These are phyloP conservation scores for Papiliotrema fonsecae DNA, from an alignment of 1,284 basidiomycete genomes.

Conservation along the genomic window DNA sequence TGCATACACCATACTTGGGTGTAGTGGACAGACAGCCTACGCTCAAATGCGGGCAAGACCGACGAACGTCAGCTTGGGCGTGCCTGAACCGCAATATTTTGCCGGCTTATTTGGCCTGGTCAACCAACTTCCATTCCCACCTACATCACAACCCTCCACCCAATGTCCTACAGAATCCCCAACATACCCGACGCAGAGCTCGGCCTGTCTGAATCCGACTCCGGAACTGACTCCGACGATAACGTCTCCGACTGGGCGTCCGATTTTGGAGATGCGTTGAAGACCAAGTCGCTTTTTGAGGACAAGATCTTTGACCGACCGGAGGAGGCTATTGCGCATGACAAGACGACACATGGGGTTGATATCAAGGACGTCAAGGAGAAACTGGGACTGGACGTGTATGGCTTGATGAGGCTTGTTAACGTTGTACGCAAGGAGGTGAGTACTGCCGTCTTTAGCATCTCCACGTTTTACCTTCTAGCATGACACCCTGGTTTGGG, in stretches of 20 bases:
- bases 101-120: background rate
- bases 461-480: no score
- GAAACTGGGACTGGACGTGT: conserved; percentile 55
- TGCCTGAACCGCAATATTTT: background rate
- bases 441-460: no score
- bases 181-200: background rate
- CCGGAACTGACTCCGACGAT: conserved; percentile 17
- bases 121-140: background rate
- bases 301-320: conserved; percentile 60
- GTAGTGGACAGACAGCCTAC: no score
- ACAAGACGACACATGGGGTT: conserved; percentile 54
- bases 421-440: conserved; percentile 78
- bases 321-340: conserved; percentile 61
- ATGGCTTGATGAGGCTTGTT: conserved; percentile 71
- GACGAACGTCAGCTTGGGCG: no score
- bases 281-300: conserved; percentile 75
- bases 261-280: conserved; percentile 33
- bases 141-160: background rate
- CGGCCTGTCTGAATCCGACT: background rate
- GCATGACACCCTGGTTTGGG: no score
- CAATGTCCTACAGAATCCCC: conserved; percentile 3
- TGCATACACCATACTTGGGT: no score
- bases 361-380: conserved; percentile 23
- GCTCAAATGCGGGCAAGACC: no score
- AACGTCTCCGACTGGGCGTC: conserved; percentile 41